Conservation (phyloP, 306 rosid species). For the Glycine latifolia region DNA sequence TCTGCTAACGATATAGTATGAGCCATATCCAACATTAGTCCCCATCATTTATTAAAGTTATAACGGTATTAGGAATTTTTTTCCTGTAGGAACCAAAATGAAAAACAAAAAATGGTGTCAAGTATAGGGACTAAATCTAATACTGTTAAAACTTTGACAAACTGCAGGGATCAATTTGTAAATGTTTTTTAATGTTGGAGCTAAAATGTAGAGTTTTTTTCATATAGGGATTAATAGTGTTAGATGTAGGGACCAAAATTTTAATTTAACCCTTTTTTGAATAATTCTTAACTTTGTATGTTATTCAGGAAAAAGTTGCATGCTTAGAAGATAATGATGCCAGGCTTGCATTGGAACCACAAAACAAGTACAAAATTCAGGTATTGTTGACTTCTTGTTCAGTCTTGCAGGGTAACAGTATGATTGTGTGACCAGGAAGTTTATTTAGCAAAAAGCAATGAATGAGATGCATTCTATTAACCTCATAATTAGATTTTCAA, state of each 20-base stretch:
- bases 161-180: not conserved
- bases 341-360: constrained; percentile 86
- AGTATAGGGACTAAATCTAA: not conserved
- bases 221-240: too few relatives aligned
- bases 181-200: not conserved
- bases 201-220: not conserved
- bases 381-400: constrained; percentile 46
- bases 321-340: constrained; percentile 95
- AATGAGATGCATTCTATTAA: not conserved
- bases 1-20: too few relatives aligned
- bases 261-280: not conserved
- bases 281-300: constrained; percentile 22
- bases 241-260: not conserved
- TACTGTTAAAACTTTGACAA: not conserved
- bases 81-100: not conserved
- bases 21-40: too few relatives aligned
- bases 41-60: not conserved
- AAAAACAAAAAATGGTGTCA: not conserved
- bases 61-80: not conserved
- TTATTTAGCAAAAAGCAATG: constrained; percentile 30
- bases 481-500: constrained; percentile 28
- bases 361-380: constrained; percentile 88
- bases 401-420: not conserved
- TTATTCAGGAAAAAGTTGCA: constrained; percentile 94
- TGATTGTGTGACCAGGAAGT: constrained; percentile 28